Conservation (phyloP, 352 stramenopile genomes). For the Pythium aristosporum region DNA sequence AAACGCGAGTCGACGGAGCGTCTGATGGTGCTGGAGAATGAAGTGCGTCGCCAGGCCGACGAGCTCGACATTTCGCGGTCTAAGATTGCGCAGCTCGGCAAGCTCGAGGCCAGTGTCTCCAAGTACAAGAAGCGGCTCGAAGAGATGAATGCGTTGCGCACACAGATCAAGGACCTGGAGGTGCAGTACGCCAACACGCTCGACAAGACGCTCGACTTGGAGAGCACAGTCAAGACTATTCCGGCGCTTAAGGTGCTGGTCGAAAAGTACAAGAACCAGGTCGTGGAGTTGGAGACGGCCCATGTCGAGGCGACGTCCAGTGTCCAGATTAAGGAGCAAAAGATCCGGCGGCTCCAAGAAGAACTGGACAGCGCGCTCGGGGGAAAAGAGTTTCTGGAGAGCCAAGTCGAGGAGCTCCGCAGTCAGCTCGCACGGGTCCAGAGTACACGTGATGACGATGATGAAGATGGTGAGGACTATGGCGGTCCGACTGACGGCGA, state of each 20-base stretch:
- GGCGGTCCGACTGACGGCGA: constrained; percentile 2
- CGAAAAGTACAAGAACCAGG: constrained; percentile 89
- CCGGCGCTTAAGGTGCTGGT: constrained; percentile 72
- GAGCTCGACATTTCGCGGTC: constrained; percentile 87
- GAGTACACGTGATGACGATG: constrained; percentile 35
- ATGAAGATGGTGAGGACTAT: constrained; percentile 27
- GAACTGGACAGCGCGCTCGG: constrained; percentile 78
- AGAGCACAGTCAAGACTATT: constrained; percentile 87
- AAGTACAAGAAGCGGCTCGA: constrained; percentile 89
- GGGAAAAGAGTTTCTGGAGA: constrained; percentile 86
- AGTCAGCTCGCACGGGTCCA: constrained; percentile 61
- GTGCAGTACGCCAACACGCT: constrained; percentile 76
- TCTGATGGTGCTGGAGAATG: constrained; percentile 79
- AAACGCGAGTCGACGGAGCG: constrained; percentile 77
- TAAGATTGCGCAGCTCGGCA: constrained; percentile 75
- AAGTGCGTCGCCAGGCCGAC: constrained; percentile 83
- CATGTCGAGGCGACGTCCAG: constrained; percentile 79
- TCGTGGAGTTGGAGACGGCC: constrained; percentile 81
- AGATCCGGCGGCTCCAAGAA: constrained; percentile 79
- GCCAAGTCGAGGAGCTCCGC: constrained; percentile 77
- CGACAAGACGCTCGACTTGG: constrained; percentile 82
- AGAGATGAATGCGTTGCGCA: constrained; percentile 79
- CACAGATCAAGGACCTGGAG: constrained; percentile 78
- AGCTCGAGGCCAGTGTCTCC: constrained; percentile 72
- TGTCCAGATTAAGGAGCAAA: constrained; percentile 80